Conservation (phyloP, 257 asterid species). For the Paulownia fortunei region DNA sequence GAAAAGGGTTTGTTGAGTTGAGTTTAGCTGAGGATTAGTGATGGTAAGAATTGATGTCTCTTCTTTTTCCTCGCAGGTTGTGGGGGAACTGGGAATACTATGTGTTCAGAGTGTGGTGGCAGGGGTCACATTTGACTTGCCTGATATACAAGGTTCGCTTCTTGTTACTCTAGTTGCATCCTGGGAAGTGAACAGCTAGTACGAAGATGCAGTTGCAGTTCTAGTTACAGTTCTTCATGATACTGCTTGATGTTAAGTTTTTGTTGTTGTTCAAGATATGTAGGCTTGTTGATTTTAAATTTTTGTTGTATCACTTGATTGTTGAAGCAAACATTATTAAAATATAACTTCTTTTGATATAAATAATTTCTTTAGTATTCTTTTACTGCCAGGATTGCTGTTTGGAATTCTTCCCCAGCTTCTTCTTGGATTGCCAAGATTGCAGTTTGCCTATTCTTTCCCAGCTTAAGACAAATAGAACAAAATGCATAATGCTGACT, state of each 20-base stretch:
- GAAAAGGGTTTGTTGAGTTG: neutral
- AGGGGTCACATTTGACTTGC: slow-evolving; percentile 55
- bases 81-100: slow-evolving; percentile 66
- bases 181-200: slow-evolving; percentile 17
- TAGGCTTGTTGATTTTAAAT: neutral
- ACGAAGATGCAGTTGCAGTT: neutral
- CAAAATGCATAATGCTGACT: neutral
- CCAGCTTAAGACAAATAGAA: neutral
- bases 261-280: neutral
- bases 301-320: neutral
- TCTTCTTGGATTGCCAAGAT: neutral
- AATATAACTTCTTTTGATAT: neutral
- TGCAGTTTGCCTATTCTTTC: neutral
- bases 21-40: neutral
- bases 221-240: neutral
- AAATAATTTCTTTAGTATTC: neutral
- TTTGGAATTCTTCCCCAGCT: neutral
- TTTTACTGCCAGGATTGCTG: neutral
- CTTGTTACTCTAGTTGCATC: slow-evolving; percentile 2
- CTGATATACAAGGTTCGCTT: slow-evolving; percentile 23
- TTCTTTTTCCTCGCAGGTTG: slow-evolving; percentile 48
- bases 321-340: neutral
- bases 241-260: neutral
- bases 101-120: slow-evolving; percentile 69
- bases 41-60: neutral